Evolutionary conservation across 495 filamentous ascomycete genomes (phyloP).

Genomic region (Clavariopsis aquatica): DNA sequence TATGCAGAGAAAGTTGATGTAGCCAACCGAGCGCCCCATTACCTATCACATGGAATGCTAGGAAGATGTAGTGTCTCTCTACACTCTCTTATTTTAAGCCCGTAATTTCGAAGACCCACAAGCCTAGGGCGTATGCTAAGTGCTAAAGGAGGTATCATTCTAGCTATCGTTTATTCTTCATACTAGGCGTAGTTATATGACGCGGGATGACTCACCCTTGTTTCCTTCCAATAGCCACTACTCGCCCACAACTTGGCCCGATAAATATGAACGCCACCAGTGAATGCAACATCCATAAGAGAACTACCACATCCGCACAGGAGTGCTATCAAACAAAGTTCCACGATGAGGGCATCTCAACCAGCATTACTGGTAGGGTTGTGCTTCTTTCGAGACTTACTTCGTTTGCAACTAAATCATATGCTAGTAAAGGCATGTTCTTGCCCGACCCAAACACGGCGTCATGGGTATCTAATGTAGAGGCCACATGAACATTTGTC

Average conservation of each 20-base stretch:
- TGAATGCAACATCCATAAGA: conserved; percentile 73
- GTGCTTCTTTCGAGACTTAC: too few relatives aligned
- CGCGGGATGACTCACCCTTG: conserved; percentile 18
- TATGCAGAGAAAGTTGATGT: background rate
- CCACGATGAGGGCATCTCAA: conserved; percentile 56
- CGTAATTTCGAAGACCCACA: background rate
- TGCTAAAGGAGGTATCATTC: conserved; percentile 3
- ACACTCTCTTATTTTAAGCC: background rate
- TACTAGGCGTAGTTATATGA: background rate
- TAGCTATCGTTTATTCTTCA: background rate
- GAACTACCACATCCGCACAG: conserved; percentile 70
- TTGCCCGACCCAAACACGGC: too few relatives aligned
- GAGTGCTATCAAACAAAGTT: conserved; percentile 71
- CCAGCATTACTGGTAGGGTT: conserved; percentile 64
- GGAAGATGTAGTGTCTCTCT: background rate
- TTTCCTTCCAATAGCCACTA: conserved; percentile 9
- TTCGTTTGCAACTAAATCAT: too few relatives aligned
- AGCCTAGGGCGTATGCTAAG: conserved; percentile 16
- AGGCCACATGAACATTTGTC: too few relatives aligned
- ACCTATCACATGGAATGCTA: too few relatives aligned
- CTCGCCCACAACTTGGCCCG: background rate
- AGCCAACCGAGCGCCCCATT: too few relatives aligned
- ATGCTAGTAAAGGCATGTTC: too few relatives aligned
- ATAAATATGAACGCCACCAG: conserved; percentile 80
- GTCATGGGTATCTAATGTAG: too few relatives aligned